A percentile compares a stretch with the other conserved stretches of the same genome.
phyloP scores from a whole-genome alignment of 2,329 filamentous ascomycete species.

The Penicillium occitanis region DNA sequence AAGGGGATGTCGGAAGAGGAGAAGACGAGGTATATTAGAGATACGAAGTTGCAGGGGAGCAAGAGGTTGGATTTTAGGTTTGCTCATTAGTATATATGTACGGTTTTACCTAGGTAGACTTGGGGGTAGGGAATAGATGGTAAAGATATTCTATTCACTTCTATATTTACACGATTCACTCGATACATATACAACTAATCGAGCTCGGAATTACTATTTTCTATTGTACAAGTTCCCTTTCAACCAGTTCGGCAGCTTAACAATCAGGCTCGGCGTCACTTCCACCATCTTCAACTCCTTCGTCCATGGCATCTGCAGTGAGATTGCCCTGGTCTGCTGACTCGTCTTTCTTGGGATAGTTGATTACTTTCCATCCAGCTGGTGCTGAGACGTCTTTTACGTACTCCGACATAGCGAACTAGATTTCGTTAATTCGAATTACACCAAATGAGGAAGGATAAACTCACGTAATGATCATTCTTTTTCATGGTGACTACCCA shows the following conservation, averaged over 20 bases:
- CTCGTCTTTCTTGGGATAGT: conserved; percentile 51
- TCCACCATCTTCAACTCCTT: conserved; percentile 37
- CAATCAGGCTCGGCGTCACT: conserved; percentile 42
- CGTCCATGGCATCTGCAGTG: conserved; percentile 50
- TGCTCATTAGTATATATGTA: conserved; percentile 11
- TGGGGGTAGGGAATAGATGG: background rate
- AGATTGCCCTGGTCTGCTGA: conserved; percentile 43
- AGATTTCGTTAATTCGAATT: conserved; percentile 20
- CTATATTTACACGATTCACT: background rate
- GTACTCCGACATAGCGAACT: conserved; percentile 67
- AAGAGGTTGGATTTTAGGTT: conserved; percentile 22
- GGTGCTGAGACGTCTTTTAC: conserved; percentile 55
- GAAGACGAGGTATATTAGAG: conserved; percentile 4
- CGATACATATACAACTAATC: background rate
- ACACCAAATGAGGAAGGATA: background rate
- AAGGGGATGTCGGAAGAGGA: conserved; percentile 14
- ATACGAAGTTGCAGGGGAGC: conserved; percentile 18
- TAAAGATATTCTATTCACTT: background rate
- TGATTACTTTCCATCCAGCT: conserved; percentile 59
- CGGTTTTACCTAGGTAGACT: too few relatives aligned
- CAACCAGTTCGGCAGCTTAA: background rate
- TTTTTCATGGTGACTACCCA: conserved; percentile 99
- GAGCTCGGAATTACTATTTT: background rate
- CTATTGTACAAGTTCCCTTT: conserved; percentile 10
- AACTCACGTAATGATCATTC: conserved; percentile 83